A percentile compares a stretch with the other conserved stretches of the same genome.
Conservation (phyloP, 179 eudicot genomes). For the Pouteria campechiana region DNA sequence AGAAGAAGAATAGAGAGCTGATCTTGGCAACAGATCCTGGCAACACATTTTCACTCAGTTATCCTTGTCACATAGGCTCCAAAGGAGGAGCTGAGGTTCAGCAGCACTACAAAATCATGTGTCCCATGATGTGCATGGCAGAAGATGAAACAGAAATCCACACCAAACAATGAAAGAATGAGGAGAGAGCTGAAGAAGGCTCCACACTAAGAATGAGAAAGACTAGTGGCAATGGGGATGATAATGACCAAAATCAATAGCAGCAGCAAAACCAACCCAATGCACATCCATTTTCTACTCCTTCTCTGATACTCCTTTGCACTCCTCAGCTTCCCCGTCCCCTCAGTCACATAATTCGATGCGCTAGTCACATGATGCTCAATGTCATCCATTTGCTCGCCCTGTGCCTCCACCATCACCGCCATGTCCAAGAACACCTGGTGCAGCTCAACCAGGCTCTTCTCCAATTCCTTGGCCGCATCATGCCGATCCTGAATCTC, state of each 20-base stretch:
- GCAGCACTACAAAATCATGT: no score
- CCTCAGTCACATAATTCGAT: constrained; percentile 53
- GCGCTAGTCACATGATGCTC: constrained; percentile 85
- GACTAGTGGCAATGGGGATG: constrained; percentile 55
- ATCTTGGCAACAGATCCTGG: no score
- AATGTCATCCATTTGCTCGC: constrained; percentile 87
- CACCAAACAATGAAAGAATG: no score
- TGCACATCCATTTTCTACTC: constrained; percentile 62
- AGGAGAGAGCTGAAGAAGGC: no score
- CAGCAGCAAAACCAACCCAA: constrained; percentile 60
- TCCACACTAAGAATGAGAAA: constrained; percentile 24
- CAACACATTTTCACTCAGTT: no score
- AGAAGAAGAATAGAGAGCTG: no score
- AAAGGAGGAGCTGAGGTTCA: no score
- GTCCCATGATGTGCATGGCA: no score
- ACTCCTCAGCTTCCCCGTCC: constrained; percentile 42
- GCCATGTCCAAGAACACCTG: constrained; percentile 96
- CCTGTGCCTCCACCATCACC: constrained; percentile 92
- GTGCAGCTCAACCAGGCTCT: constrained; percentile 76
- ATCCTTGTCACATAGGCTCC: no score
- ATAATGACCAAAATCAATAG: constrained; percentile 42
- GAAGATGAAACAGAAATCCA: no score
- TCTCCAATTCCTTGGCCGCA: constrained; percentile 80
- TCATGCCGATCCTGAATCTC: constrained; percentile 87
- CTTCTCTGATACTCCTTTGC: constrained; percentile 71